Base-by-base conservation (phyloP, 805 yeast species). In the Sugiyamaella qingdaonensis region DNA sequence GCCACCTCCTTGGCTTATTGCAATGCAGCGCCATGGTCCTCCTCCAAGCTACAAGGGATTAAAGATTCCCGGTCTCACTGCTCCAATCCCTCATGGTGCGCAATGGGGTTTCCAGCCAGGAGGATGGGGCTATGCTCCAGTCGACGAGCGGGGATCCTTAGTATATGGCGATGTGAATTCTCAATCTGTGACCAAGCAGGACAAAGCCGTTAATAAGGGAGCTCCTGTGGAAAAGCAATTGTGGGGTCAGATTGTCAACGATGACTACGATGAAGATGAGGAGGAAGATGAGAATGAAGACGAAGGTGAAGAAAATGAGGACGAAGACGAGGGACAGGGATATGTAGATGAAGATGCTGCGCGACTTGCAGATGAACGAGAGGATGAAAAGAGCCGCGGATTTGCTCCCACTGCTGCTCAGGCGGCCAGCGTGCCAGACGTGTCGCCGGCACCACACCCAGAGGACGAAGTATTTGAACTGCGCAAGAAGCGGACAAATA, bases 41-140 rank as follows among this genome's bases (percentile, higher is more conserved):
- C 96, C 98, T 0, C 96, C 96, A 0, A 77, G 89, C 16, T 91
- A 88, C 68, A 83, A 84, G 2, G 75, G 78, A 36, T 70, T 88
- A 65, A 70, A 74, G 33, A 77, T 88, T 7, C 88, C 81, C 2
- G 84, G 78, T 2, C 64, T 69, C 14, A 78, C 78, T 56, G 74
- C 78, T 1, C 70, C 73, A 1, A 68, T 72, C 48, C 73, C 73
- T 1, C 49, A 61, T 1, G 71, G 70, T 8, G 70, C 72, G 7
- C 69, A 69, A 45, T 71, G 73, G 73, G 73, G 73, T 2, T 69
- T 63, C 49, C 70, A 67, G 35, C 73, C 72, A 5, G 74, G 74
- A 27, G 73, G 72, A n/a, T 70, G 64, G 55, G 74, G 74, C 5
- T 57, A 61, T 37, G 72, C 73, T 13, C 73, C 73, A 2, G 52